phyloP scores from a whole-genome alignment of 1,139 yeast species.

The Hemisphaericaspora xylanilytica region DNA sequence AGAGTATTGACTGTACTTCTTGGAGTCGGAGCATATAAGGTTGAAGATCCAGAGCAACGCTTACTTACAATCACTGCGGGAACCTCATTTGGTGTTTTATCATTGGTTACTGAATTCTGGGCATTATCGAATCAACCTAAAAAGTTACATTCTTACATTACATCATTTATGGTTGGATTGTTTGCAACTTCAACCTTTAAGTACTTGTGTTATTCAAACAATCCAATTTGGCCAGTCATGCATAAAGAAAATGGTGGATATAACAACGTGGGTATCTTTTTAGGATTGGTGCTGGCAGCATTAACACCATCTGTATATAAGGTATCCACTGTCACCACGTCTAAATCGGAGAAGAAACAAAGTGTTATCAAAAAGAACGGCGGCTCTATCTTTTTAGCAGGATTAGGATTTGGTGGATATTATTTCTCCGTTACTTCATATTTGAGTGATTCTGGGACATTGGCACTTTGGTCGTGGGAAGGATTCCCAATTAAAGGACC shows the following conservation, averaged over 20 bases:
- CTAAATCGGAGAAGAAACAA: slow-evolving; percentile 1
- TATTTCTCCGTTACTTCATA: slow-evolving; percentile 72
- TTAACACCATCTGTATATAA: slow-evolving; percentile 34
- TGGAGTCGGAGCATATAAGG: slow-evolving; percentile 75
- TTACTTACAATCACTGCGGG: slow-evolving; percentile 68
- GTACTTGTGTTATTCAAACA: slow-evolving; percentile 75
- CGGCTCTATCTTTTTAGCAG: slow-evolving; percentile 49
- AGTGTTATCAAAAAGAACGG: slow-evolving; percentile 15
- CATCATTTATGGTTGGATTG: slow-evolving; percentile 71
- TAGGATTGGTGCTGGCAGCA: slow-evolving; percentile 66
- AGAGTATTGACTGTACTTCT: slow-evolving; percentile 57
- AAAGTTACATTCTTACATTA: slow-evolving; percentile 50
- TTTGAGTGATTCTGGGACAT: slow-evolving; percentile 79
- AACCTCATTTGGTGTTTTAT: slow-evolving; percentile 57
- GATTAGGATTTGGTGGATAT: slow-evolving; percentile 75
- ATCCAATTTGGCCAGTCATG: slow-evolving; percentile 97
- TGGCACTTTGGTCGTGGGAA: slow-evolving; percentile 91
- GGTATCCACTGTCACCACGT: too few species aligned
- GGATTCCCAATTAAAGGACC: slow-evolving; percentile 91
- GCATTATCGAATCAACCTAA: slow-evolving; percentile 41
- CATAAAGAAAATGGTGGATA: slow-evolving; percentile 82
- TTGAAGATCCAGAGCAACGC: slow-evolving; percentile 66
- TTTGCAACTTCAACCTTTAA: slow-evolving; percentile 72
- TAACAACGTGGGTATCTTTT: slow-evolving; percentile 65
- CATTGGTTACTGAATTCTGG: slow-evolving; percentile 58